These are phyloP conservation scores for Glarea lozoyensis DNA, from an alignment of 495 filamentous ascomycete species.

Conservation along the genomic window DNA sequence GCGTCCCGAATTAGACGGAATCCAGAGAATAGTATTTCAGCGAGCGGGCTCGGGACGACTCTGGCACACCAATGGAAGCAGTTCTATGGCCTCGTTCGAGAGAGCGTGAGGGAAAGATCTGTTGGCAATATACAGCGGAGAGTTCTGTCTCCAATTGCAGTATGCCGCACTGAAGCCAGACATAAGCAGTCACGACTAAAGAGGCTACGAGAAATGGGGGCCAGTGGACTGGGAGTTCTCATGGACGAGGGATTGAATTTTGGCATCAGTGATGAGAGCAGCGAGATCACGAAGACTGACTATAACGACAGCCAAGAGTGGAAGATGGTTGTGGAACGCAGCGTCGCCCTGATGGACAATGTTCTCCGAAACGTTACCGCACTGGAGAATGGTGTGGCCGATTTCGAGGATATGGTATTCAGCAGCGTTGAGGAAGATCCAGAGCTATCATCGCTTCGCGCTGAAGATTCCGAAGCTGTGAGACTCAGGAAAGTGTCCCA, in stretches of 20 bases:
- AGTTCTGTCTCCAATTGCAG: constrained; percentile 61
- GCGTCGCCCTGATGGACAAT: constrained; percentile 71
- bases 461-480: constrained; percentile 25
- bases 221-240: constrained; percentile 79
- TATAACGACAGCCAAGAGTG: constrained; percentile 49
- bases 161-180: constrained; percentile 59
- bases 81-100: constrained; percentile 73
- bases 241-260: constrained; percentile 73
- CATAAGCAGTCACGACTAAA: constrained; percentile 59
- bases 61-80: constrained; percentile 53
- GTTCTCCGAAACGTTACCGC: constrained; percentile 54
- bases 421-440: constrained; percentile 51
- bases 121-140: constrained; percentile 48
- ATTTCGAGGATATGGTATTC: constrained; percentile 72
- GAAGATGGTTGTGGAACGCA: constrained; percentile 61
- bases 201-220: constrained; percentile 62
- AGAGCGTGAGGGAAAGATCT: constrained; percentile 56
- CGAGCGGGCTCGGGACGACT: constrained; percentile 11
- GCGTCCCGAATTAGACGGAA: constrained; percentile 28
- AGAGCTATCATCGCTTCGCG: constrained; percentile 35
- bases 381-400: constrained; percentile 43
- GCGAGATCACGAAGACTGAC: constrained; percentile 29
- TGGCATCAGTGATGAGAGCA: constrained; percentile 32
- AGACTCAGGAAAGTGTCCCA: constrained; percentile 52
- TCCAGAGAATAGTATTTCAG: constrained; percentile 7